Percentiles rank a stretch among this genome's conserved stretches.
phyloP scores from a whole-genome alignment of 1,139 yeast species.

The Pneumocystis wakefieldiae region DNA sequence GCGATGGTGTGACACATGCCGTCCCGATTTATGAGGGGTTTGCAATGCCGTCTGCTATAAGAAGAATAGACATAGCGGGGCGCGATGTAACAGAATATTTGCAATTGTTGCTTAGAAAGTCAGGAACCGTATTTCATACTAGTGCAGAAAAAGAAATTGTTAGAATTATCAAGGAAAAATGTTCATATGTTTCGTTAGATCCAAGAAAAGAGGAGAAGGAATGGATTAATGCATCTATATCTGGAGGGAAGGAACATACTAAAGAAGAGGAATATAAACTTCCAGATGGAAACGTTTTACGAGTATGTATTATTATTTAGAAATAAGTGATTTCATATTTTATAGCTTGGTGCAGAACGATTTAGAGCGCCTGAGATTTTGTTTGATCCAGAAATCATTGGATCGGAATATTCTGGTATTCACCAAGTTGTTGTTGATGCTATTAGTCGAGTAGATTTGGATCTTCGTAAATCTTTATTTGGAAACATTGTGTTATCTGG shows the following conservation, averaged over 20 bases:
- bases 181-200: slow-evolving; percentile 57
- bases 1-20: slow-evolving; percentile 80
- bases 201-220: slow-evolving; percentile 52
- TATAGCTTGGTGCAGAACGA: slow-evolving; percentile 48
- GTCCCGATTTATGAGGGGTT: slow-evolving; percentile 89
- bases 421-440: slow-evolving; percentile 54
- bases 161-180: slow-evolving; percentile 57
- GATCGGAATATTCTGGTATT: slow-evolving; percentile 58
- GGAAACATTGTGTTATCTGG: slow-evolving; percentile 70
- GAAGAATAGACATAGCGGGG: slow-evolving; percentile 73
- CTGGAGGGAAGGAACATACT: neutral
- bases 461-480: slow-evolving; percentile 52
- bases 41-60: slow-evolving; percentile 55
- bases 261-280: slow-evolving; percentile 32
- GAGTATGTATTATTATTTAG: neutral
- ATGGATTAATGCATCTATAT: slow-evolving; percentile 24
- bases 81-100: slow-evolving; percentile 68
- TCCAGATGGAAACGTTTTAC: slow-evolving; percentile 66
- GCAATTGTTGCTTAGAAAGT: slow-evolving; percentile 44
- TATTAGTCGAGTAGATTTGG: slow-evolving; percentile 59
- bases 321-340: slow-evolving; percentile 8
- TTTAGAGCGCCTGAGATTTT: slow-evolving; percentile 61
- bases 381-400: slow-evolving; percentile 65
- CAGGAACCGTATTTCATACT: slow-evolving; percentile 47
- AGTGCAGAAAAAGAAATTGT: slow-evolving; percentile 76